These are phyloP conservation scores for Cornus florida DNA, from an alignment of 148 eudicot genomes.

Conservation along the genomic window DNA sequence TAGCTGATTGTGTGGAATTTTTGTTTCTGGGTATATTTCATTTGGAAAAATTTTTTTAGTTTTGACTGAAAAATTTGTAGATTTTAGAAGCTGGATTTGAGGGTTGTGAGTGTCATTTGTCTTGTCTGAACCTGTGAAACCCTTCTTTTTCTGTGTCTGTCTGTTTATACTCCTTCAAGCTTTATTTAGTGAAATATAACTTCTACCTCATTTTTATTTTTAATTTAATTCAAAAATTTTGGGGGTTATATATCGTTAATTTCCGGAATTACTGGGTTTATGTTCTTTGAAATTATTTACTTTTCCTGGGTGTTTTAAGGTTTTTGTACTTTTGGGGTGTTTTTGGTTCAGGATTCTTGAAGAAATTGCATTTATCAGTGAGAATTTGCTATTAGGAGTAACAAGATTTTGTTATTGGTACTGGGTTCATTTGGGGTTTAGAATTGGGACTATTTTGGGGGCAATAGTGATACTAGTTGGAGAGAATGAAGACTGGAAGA, in stretches of 20 bases:
- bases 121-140: neutral
- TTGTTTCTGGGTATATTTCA: neutral
- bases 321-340: constrained; percentile 10
- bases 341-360: constrained; percentile 21
- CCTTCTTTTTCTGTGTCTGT: neutral
- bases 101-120: neutral
- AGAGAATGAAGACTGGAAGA: constrained; percentile 30
- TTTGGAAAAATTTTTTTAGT: neutral
- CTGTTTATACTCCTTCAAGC: neutral
- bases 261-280: constrained; percentile 19
- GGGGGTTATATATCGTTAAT: neutral
- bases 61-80: neutral
- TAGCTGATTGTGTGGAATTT: neutral
- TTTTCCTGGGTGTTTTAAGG: constrained; percentile 1
- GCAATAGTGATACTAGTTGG: neutral
- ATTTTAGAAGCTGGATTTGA: neutral
- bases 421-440: constrained; percentile 15
- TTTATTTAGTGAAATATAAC: neutral
- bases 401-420: neutral
- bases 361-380: constrained; percentile 12
- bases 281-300: constrained; percentile 11
- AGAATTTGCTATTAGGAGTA: constrained; percentile 17
- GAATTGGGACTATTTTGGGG: constrained; percentile 7
- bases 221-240: constrained; percentile 10
- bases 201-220: neutral